Evolutionary conservation across 2,329 filamentous ascomycete species (phyloP), one percentile per base, ranked within the genome.

Genomic region (Scopulariopsis brevicaulis): DNA sequence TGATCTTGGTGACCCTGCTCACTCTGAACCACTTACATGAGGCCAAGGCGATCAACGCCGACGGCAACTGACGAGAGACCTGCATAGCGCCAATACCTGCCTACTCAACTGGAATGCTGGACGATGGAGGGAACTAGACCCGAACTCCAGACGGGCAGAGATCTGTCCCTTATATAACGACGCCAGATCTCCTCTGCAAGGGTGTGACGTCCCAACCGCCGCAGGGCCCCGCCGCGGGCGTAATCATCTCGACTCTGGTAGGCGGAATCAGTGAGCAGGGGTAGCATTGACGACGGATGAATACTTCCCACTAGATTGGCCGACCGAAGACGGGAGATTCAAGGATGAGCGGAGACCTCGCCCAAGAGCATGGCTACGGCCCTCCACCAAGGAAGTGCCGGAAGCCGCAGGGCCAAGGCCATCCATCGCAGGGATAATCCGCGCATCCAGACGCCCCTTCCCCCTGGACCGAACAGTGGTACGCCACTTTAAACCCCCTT

Each of bases 21-120:
- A 50, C 18, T 2, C 12, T 5, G n/a, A 18, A 22, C 35, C 14
- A 48, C 55, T 28, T 57, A 57, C 55, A 53, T n/a, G 55, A 57
- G 34, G 55, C 55, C 12, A 48, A 32, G 40, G 32, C 48, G 55
- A 57, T 43, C 28, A 53, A 35, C 24, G 48, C 50, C 55, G 55
- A 52, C 48, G 48, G 43, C 20, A 57, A 11, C 32, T 51, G 55
- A 25, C 46, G 48, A 28, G 55, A 28, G 48, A 57, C 20, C 18
- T 53, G 55, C 55, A 57, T 57, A 25, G 55, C 46, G n/a, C 18
- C 18, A 14, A 40, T 40, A 14, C 18, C 46, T 50, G 46, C 18
- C 24, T 11, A 24, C 20, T 14, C n/a, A 46, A 15, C 7, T n/a
- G 14, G 40, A 15, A n/a, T 46, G 40, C 40, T 46, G 40, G 40